phyloP scores from a whole-genome alignment of 805 yeast genomes.

The Saccharomyces eubayanus region DNA sequence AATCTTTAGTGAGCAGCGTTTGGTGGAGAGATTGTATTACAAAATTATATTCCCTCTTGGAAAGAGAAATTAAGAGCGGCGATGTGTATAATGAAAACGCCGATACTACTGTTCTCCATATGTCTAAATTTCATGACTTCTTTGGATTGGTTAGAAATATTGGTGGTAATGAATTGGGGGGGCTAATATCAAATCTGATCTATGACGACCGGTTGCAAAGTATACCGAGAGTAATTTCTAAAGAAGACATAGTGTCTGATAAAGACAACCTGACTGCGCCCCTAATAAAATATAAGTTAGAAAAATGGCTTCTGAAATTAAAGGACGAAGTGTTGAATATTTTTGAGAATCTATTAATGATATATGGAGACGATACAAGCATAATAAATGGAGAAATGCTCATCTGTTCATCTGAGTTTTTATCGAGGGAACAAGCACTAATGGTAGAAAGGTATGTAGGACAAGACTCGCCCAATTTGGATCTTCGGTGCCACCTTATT shows the following conservation, averaged over 20 bases:
- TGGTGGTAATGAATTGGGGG: slow-evolving; percentile 21
- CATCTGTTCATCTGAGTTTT: slow-evolving; percentile 17
- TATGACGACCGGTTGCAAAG: slow-evolving; percentile 15
- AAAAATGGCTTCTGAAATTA: slow-evolving; percentile 24
- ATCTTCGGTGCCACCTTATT: slow-evolving; percentile 10
- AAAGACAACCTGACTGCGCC: slow-evolving; percentile 2
- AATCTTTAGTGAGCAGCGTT: not conserved
- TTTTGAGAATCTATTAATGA: slow-evolving; percentile 36
- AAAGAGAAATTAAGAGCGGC: slow-evolving; percentile 13
- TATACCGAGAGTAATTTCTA: slow-evolving; percentile 22
- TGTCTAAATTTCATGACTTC: slow-evolving; percentile 13
- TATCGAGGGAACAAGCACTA: slow-evolving; percentile 31
- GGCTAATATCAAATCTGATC: slow-evolving; percentile 17
- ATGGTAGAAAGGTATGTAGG: slow-evolving; percentile 21
- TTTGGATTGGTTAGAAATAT: slow-evolving; percentile 24
- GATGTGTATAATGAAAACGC: slow-evolving; percentile 4
- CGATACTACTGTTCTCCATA: slow-evolving; percentile 2
- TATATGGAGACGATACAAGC: slow-evolving; percentile 12
- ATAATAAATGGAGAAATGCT: slow-evolving; percentile 20
- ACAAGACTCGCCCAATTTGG: slow-evolving; percentile 17
- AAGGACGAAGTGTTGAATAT: slow-evolving; percentile 40
- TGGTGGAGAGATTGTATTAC: slow-evolving; percentile 26
- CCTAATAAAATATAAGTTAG: slow-evolving; percentile 12
- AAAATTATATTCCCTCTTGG: slow-evolving; percentile 19
- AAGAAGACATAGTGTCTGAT: slow-evolving; percentile 14